Percentiles rank a stretch among this genome's conserved stretches.
Conservation (phyloP, 768 basidiomycete species). For the Exidia glandulosa region DNA sequence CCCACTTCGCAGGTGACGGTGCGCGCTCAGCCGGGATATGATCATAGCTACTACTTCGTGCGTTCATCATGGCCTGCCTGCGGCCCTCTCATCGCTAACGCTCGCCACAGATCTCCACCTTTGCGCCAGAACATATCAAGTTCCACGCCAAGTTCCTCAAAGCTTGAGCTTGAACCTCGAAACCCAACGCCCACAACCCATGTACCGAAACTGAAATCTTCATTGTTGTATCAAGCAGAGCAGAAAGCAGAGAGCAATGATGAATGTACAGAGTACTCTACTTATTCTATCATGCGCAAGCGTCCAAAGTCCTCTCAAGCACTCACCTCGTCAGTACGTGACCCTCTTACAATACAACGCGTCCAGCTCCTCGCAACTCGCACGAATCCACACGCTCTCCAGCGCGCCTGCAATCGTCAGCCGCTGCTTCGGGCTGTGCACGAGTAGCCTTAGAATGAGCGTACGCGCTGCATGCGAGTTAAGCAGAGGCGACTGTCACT, state of each 20-base stretch:
- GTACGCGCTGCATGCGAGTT: slow-evolving; percentile 35
- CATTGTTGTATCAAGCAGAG: too few species aligned
- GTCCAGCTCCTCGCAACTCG: slow-evolving; percentile 50
- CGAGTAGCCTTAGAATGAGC: slow-evolving; percentile 51
- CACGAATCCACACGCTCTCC: slow-evolving; percentile 52
- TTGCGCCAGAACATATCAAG: slow-evolving; percentile 79
- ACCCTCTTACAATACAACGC: slow-evolving; percentile 40
- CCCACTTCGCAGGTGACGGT: slow-evolving; percentile 69
- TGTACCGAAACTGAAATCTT: too few species aligned
- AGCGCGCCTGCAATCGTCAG: slow-evolving; percentile 56
- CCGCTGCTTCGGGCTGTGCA: slow-evolving; percentile 44
- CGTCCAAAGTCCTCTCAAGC: too few species aligned
- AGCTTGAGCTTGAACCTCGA: slow-evolving; percentile 34
- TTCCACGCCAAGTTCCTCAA: slow-evolving; percentile 88
- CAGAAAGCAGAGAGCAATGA: background rate
- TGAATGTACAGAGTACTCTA: too few species aligned
- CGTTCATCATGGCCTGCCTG: slow-evolving; percentile 19
- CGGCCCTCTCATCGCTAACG: slow-evolving; percentile 3
- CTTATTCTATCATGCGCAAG: too few species aligned
- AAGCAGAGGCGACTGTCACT: slow-evolving; percentile 1
- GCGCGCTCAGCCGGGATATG: slow-evolving; percentile 71
- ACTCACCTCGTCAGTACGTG: too few species aligned
- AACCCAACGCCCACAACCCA: too few species aligned
- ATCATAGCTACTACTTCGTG: slow-evolving; percentile 86
- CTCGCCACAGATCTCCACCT: slow-evolving; percentile 68